Evolutionary conservation across 768 basidiomycete species (phyloP), one percentile per base, ranked within the genome.

Genomic region (Tulasnella calospora): DNA sequence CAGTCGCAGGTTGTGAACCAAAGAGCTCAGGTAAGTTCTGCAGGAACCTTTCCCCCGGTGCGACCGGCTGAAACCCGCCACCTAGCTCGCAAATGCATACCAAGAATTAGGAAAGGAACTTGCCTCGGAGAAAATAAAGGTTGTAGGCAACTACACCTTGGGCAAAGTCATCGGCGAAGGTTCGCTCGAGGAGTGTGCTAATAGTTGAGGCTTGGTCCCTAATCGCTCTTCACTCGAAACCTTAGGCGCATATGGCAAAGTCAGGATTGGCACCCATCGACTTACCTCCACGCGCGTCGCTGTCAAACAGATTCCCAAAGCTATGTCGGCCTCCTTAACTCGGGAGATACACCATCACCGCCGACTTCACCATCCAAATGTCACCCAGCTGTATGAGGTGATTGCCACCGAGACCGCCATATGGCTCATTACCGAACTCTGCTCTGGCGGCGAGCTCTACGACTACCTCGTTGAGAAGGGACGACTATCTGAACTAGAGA

Each of bases 311-410:
- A 97, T 98, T 80, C 95, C 97, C 47, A 99, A 99, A 85, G 90
- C 91, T 78, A 90, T 95, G 88, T 94, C 96, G 41, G 89, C 96
- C 8, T 89, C 93, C 23, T 88, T 99, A 55, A 99, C 98, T 36
- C 90, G 97, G 80, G 97, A 99, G 86, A 98, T 99, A 77, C 97
- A 99, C 83, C 98, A 99, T 82, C 97, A 99, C 85, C 93, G 97
- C 73, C 93, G 95, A 72, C 89, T 99, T 17, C 98, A 98, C 83
- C 97, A 99, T 82, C 95, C 95, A 0, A 91, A 98, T 83, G 90
- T 99, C 82, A 94, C 95, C 19, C 95, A 97, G 83, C 91, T 99
- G 85, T 98, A 94, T 86, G 97, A 99, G 85, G 94, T 99, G 83
- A 94, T 99, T 83, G 98, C 98, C 12, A 99, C 98, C 1, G 98